Evolutionary conservation across 306 rosid genomes (phyloP), one percentile per base, ranked within the genome.

Genomic region (Acmispon strigosus): DNA sequence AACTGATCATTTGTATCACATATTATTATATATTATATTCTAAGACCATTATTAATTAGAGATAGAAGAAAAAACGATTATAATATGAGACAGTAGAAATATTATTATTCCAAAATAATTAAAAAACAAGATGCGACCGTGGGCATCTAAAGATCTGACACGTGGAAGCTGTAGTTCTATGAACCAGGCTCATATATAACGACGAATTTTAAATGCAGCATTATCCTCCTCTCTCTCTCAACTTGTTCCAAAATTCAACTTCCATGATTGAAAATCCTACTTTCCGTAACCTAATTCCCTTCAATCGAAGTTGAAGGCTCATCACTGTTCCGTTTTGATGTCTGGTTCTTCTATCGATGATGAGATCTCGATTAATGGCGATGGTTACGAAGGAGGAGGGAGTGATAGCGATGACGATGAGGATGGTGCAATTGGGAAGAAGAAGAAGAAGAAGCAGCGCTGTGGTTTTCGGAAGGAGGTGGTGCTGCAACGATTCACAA

Each of bases 351-450:
- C 42, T 17, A 76, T 45, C 18, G 79, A 63, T 34, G 51, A 78
- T 55, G 89, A 80, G 74, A 60, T 89, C 78, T 70, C 85, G 3
- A n/a, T n/a, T n/a, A 71, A 65, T 51, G 81, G 58, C 67, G 75
- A 72, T 59, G 77, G 75, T 53, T 61, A 50, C 65, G 42, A 54
- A 36, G 24, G 66, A 12, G 75, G 80, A 10, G 82, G 78, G 1
- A 69, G 79, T 37, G 82, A 73, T 32, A 82, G 43, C 8, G 77
- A 59, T 34, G 86, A 73, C 39, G 78, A 76, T 13, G 84, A 74
- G 2, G 43, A 29, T n/a, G 74, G 55, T 8, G 67, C 34, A 72
- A 66, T 29, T 4, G 81, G 70, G 45, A 82, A 74, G 77, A 79
- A n/a, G n/a, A n/a, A 53, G 75, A 51, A 69, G 47, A 83, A 74